Evolutionary conservation across 176 grass and related monocot species (phyloP).

Genomic region (Rhynchospora tenuis): DNA sequence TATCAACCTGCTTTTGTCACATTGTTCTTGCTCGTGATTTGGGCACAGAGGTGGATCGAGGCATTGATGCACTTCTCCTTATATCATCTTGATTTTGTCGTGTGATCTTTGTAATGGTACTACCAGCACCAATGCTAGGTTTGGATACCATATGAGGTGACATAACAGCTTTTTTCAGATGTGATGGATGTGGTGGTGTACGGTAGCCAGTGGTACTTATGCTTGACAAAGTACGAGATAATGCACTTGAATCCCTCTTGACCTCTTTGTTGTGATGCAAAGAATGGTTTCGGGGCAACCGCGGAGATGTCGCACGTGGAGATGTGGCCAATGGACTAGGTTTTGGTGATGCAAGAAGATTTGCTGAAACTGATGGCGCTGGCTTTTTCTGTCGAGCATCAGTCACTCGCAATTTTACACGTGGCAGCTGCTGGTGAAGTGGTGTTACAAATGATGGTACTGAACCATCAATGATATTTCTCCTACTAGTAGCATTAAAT

Average conservation of each 20-base stretch:
- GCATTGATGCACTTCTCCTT: neutral
- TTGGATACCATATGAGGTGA: conserved; percentile 4
- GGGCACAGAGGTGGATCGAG: conserved; percentile 4
- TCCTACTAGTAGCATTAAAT: conserved; percentile 10
- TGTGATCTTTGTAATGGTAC: neutral
- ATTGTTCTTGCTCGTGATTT: neutral
- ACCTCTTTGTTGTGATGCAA: conserved; percentile 7
- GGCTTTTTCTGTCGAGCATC: neutral
- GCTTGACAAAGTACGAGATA: conserved; percentile 3
- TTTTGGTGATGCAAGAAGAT: neutral
- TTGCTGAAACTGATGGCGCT: neutral
- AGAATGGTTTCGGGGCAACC: neutral
- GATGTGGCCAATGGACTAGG: neutral
- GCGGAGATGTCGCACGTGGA: neutral
- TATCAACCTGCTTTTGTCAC: neutral
- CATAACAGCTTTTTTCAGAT: neutral
- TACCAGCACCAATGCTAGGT: neutral
- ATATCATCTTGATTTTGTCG: neutral
- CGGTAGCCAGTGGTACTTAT: neutral
- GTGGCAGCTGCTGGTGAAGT: neutral
- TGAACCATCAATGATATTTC: conserved; percentile 16
- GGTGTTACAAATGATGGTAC: conserved; percentile 5
- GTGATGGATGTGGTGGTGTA: conserved; percentile 2
- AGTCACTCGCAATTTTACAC: neutral
- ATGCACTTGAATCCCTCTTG: neutral